Percentiles rank a stretch among this genome's conserved stretches.
These are phyloP conservation scores for Sicyos edulis DNA, from an alignment of 306 rosid species.

Conservation along the genomic window DNA sequence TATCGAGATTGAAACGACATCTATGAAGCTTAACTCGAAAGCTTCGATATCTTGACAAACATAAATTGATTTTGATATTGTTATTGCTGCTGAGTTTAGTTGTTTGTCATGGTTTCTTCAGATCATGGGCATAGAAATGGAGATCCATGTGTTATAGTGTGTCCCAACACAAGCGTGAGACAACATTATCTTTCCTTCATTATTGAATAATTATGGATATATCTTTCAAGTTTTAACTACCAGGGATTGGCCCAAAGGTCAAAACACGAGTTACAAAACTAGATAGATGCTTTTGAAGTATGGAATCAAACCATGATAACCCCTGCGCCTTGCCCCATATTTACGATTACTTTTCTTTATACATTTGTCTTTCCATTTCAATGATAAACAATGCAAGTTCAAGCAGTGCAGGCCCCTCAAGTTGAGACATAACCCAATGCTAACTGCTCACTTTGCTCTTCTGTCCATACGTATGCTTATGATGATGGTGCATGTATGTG, in stretches of 20 bases:
- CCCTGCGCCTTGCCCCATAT: too few relatives aligned
- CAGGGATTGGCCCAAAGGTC: neutral
- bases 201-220: neutral
- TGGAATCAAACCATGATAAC: too few relatives aligned
- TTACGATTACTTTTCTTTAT: neutral
- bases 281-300: neutral
- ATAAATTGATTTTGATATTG: neutral
- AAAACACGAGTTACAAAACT: neutral
- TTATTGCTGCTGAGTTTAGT: neutral
- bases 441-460: neutral
- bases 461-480: neutral
- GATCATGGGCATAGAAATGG: neutral
- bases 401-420: neutral
- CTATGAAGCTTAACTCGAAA: too few relatives aligned
- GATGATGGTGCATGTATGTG: too few relatives aligned
- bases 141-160: neutral
- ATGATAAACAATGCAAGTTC: neutral
- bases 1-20: too few relatives aligned
- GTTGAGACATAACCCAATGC: neutral
- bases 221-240: neutral
- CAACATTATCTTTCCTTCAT: neutral
- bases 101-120: neutral
- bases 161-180: neutral
- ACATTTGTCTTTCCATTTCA: conserved; percentile 9
- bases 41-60: neutral